Percentiles rank a stretch among this genome's conserved stretches.
These are phyloP conservation scores for Eucalyptus leucophloia DNA, from an alignment of 345 rosid species.

Conservation along the genomic window DNA sequence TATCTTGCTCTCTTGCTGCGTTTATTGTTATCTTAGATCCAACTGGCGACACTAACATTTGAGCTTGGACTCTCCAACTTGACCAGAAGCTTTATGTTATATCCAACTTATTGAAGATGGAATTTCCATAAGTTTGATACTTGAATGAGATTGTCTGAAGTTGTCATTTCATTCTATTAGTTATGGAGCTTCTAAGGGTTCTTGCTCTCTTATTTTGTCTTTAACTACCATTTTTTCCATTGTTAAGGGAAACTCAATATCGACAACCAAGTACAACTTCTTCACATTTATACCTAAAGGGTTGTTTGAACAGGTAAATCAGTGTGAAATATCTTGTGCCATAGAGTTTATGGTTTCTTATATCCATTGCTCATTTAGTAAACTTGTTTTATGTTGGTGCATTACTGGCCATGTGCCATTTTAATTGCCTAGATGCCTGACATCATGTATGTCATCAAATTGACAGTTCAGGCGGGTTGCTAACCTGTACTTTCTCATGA, in stretches of 20 bases:
- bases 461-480: slow-evolving; percentile 99
- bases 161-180: background rate
- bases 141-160: background rate
- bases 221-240: background rate
- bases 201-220: background rate
- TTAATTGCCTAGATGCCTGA: slow-evolving; percentile 8
- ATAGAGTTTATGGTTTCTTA: background rate
- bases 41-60: background rate
- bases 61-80: background rate
- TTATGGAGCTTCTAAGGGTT: background rate
- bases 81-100: background rate
- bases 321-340: background rate
- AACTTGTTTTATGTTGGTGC: background rate
- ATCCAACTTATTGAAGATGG: background rate
- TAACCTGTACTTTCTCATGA: slow-evolving; percentile 86
- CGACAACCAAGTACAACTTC: slow-evolving; percentile 97
- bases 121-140: background rate
- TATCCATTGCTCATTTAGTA: background rate
- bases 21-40: background rate
- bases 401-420: background rate
- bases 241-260: slow-evolving; percentile 72
- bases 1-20: background rate
- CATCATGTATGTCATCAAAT: slow-evolving; percentile 11
- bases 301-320: slow-evolving; percentile 91
- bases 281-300: slow-evolving; percentile 94